A percentile compares a stretch with the other conserved stretches of the same genome.
These are phyloP conservation scores for Paratinospora sagittata DNA, from an alignment of 164 flowering plant species.

Conservation along the genomic window DNA sequence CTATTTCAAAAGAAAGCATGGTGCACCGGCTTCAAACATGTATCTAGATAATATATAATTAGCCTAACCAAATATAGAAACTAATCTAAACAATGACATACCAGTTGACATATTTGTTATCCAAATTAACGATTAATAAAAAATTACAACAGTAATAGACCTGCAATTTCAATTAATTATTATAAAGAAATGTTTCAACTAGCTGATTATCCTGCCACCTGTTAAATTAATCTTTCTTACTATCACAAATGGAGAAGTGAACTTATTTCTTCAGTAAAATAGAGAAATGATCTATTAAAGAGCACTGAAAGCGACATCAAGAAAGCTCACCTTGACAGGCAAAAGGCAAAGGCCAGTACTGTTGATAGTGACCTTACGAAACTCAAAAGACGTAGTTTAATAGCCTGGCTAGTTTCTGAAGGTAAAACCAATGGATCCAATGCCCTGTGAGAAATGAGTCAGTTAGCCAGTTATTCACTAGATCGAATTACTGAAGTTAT, in stretches of 20 bases:
- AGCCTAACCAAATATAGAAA: too few relatives aligned
- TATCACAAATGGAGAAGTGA: too few relatives aligned
- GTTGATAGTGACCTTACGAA: constrained; percentile 86
- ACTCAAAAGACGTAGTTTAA: constrained; percentile 71
- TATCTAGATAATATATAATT: too few relatives aligned
- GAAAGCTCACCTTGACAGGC: constrained; percentile 66
- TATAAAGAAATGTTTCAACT: background rate
- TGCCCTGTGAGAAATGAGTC: constrained; percentile 46
- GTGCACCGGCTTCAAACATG: background rate
- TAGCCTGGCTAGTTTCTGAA: constrained; percentile 74
- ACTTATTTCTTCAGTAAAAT: too few relatives aligned
- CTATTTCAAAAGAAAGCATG: background rate
- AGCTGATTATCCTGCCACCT: too few relatives aligned
- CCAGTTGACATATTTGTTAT: too few relatives aligned
- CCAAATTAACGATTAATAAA: background rate
- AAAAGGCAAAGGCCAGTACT: constrained; percentile 79
- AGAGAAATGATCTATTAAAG: too few relatives aligned
- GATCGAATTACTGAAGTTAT: background rate
- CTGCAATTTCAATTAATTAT: constrained; percentile 2
- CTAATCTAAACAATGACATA: too few relatives aligned
- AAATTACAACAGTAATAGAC: background rate
- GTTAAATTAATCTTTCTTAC: too few relatives aligned
- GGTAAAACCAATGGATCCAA: constrained; percentile 76
- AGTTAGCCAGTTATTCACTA: background rate
- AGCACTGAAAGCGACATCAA: background rate